Conservation (phyloP, 2,329 filamentous ascomycete species). For the Emmonsiellopsis sp. region DNA sequence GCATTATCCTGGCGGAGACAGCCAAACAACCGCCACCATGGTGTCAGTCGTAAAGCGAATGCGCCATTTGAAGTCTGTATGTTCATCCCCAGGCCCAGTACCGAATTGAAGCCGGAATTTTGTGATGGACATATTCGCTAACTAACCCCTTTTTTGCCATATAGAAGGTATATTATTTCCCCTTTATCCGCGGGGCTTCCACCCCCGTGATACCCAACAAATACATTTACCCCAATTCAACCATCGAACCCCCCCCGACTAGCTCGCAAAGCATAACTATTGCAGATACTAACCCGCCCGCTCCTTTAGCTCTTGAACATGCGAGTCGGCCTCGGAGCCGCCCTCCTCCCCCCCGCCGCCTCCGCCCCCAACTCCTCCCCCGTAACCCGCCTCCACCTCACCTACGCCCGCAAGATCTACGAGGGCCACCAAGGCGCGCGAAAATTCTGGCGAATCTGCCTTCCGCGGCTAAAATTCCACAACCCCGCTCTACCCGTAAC, state of each 20-base stretch:
- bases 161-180: conserved; percentile 20
- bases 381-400: conserved; percentile 34
- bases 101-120: conserved; percentile 8
- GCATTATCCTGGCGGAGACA: conserved; percentile 7
- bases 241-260: background rate
- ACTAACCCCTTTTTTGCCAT: conserved; percentile 8
- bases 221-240: conserved; percentile 4
- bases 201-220: background rate
- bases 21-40: conserved; percentile 25
- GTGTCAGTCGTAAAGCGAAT: conserved; percentile 53
- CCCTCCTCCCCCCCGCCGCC: conserved; percentile 53
- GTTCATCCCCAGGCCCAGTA: conserved; percentile 21
- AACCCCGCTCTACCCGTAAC: conserved; percentile 81
- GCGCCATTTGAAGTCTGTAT: conserved; percentile 63
- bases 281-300: background rate
- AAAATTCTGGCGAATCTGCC: conserved; percentile 77
- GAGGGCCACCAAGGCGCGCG: conserved; percentile 42
- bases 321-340: conserved; percentile 73
- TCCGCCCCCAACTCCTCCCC: conserved; percentile 26
- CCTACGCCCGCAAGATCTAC: conserved; percentile 35
- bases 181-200: background rate
- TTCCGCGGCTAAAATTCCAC: conserved; percentile 86
- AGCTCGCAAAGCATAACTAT: background rate
- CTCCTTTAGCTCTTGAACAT: conserved; percentile 32
- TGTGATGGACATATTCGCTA: background rate